These are phyloP conservation scores for Coemansia sp. DNA, from an alignment of 192 early-diverging fungal genomes.

Conservation along the genomic window DNA sequence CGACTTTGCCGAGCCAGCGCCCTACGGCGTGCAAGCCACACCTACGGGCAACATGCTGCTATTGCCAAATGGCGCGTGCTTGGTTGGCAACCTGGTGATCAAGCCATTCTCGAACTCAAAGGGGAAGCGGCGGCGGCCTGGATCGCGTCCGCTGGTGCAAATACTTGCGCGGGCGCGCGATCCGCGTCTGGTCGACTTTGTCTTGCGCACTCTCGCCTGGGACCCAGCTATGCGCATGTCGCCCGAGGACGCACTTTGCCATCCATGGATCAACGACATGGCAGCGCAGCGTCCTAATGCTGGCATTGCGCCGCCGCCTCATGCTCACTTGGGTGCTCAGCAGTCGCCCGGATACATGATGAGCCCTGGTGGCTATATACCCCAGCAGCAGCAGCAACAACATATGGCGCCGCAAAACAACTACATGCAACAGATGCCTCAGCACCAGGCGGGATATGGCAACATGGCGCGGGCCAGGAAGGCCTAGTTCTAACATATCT, in stretches of 20 bases:
- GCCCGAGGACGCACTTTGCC: conserved; percentile 79
- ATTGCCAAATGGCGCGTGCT: conserved; percentile 31
- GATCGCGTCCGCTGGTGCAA: conserved; percentile 70
- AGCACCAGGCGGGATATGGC: conserved; percentile 32
- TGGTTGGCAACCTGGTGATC: conserved; percentile 36
- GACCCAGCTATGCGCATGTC: conserved; percentile 85
- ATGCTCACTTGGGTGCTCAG: conserved; percentile 23
- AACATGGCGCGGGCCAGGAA: conserved; percentile 44
- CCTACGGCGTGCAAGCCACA: conserved; percentile 25
- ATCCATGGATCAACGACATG: conserved; percentile 79
- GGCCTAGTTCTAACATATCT: conserved; percentile 9
- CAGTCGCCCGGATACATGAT: conserved; percentile 41
- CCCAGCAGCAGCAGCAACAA: conserved; percentile 20
- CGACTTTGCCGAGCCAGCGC: conserved; percentile 74
- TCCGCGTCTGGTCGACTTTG: conserved; percentile 81
- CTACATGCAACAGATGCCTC: conserved; percentile 25
- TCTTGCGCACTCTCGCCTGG: conserved; percentile 82
- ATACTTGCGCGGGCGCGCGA: conserved; percentile 73
- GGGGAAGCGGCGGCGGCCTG: conserved; percentile 82
- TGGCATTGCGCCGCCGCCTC: conserved; percentile 1
- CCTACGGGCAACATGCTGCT: conserved; percentile 33
- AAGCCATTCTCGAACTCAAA: conserved; percentile 71
- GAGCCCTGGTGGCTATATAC: conserved; percentile 18
- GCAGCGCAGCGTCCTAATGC: conserved; percentile 34
- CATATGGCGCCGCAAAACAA: conserved; percentile 15